These are phyloP conservation scores for Epichloe festucae DNA, from an alignment of 2,329 filamentous ascomycete genomes.

Conservation along the genomic window DNA sequence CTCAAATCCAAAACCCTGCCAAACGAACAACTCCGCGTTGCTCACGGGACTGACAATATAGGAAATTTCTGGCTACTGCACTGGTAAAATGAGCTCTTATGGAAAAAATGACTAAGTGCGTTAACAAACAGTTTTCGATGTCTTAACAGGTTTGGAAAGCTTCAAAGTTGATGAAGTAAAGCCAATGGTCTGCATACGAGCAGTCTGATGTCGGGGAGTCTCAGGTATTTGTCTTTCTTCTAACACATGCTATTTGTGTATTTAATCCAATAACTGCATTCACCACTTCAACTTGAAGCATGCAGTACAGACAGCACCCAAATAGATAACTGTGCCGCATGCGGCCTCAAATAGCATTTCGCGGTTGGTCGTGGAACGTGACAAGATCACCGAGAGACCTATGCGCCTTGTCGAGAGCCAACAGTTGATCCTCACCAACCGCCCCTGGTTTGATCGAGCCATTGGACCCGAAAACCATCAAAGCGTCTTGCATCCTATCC, in stretches of 20 bases:
- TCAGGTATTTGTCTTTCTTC: neutral
- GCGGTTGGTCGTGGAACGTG: constrained; percentile 5
- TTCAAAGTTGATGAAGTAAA: neutral
- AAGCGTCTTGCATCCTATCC: constrained; percentile 3
- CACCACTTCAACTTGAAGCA: neutral
- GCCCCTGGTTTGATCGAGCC: constrained; percentile 7
- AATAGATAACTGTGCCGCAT: constrained; percentile 7
- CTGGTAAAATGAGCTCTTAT: neutral
- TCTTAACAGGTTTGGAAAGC: neutral
- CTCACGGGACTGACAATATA: neutral
- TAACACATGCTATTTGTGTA: constrained; percentile 6
- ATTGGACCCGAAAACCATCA: constrained; percentile 4
- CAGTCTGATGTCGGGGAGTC: neutral
- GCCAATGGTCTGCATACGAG: neutral
- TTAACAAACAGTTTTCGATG: neutral
- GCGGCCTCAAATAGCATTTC: constrained; percentile 9
- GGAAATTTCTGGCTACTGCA: neutral
- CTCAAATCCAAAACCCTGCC: no score
- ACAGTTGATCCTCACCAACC: constrained; percentile 6
- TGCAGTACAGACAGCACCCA: neutral
- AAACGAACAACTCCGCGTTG: neutral
- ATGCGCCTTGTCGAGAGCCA: constrained; percentile 6
- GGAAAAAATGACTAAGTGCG: neutral
- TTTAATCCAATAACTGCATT: neutral
- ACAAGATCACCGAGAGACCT: constrained; percentile 7